A percentile compares a stretch with the other conserved stretches of the same genome.
phyloP scores from a whole-genome alignment of 352 stramenopile genomes.

The Globisporangium takayamanum region DNA sequence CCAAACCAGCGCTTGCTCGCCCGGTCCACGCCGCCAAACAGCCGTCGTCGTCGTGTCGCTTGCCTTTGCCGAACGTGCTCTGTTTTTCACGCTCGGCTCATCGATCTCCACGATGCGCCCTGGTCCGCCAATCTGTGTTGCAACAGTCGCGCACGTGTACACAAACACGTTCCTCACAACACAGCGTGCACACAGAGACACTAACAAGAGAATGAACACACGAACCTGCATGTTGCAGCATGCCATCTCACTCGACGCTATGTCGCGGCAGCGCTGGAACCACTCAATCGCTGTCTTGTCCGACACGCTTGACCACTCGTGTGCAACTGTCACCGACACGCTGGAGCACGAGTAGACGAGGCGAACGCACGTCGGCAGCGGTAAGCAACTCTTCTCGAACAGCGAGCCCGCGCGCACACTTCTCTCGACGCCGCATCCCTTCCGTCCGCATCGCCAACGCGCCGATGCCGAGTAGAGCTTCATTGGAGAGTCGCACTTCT shows the following conservation, averaged over 20 bases:
- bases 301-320: neutral
- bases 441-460: neutral
- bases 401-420: neutral
- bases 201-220: neutral
- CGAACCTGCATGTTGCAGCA: neutral
- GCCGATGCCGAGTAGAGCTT: neutral
- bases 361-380: neutral
- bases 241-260: neutral
- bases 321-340: neutral
- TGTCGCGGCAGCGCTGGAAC: neutral
- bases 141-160: neutral
- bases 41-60: neutral
- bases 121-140: neutral
- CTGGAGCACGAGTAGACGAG: neutral
- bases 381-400: neutral
- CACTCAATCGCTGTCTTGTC: neutral
- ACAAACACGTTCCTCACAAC: neutral
- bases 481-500: neutral
- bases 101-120: neutral
- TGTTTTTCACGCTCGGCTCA: conserved; percentile 2
- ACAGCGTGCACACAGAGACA: neutral
- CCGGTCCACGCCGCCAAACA: neutral
- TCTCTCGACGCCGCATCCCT: neutral
- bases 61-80: neutral
- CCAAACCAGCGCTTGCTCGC: neutral